Percentiles rank a stretch among this genome's conserved stretches.
Evolutionary conservation across 2,329 filamentous ascomycete genomes (phyloP).

Genomic region (Cladosporium sp.): DNA sequence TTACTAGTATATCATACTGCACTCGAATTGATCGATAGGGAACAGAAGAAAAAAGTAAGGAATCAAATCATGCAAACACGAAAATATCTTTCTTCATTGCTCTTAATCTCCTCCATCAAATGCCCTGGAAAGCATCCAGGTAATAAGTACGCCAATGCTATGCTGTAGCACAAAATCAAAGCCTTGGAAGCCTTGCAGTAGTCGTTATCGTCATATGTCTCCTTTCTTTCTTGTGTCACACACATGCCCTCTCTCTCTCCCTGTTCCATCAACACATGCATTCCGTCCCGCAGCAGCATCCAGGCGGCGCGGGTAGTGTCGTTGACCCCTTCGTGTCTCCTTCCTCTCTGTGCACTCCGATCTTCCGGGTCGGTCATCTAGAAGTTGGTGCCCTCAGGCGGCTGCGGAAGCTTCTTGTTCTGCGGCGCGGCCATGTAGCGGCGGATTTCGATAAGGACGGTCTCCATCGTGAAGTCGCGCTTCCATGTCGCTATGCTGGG

Average conservation of each 20-base stretch:
- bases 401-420: slow-evolving; percentile 95
- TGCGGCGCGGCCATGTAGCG: slow-evolving; percentile 90
- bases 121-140: too few relatives aligned
- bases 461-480: slow-evolving; percentile 92
- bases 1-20: too few relatives aligned
- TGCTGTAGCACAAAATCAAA: slow-evolving; percentile 10
- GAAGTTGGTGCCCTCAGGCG: slow-evolving; percentile 71
- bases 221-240: too few relatives aligned
- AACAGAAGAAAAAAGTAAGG: too few relatives aligned
- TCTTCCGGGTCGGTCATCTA: slow-evolving; percentile 13
- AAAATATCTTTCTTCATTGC: too few relatives aligned
- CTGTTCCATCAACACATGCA: not conserved
- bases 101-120: not conserved
- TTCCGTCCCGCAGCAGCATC: not conserved
- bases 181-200: too few relatives aligned
- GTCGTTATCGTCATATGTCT: slow-evolving; percentile 13
- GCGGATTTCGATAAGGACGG: slow-evolving; percentile 74
- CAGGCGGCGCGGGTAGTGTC: not conserved
- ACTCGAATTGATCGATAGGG: too few relatives aligned
- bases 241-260: not conserved
- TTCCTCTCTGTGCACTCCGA: not conserved
- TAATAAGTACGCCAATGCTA: slow-evolving; percentile 8
- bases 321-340: not conserved
- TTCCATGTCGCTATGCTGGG: slow-evolving; percentile 88
- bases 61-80: too few relatives aligned